These are phyloP conservation scores for Pseudocercospora crystallina DNA, from an alignment of 2,329 filamentous ascomycete genomes.

Conservation along the genomic window DNA sequence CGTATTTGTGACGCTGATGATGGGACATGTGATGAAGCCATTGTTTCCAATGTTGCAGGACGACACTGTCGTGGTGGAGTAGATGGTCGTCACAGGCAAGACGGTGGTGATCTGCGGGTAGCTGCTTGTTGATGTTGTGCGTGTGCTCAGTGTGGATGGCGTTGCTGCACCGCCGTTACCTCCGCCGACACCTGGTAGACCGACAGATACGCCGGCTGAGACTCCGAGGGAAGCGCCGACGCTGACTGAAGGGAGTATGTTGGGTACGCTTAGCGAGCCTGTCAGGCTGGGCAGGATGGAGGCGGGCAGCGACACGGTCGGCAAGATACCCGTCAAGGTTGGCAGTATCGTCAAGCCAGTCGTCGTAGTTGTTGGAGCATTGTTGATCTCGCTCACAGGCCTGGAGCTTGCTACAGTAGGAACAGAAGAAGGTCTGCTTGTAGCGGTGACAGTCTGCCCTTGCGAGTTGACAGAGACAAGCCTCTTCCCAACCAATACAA, in stretches of 20 bases:
- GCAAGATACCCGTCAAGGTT: background rate
- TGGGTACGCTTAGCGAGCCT: background rate
- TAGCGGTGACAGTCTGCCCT: background rate
- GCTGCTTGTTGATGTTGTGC: conserved; percentile 10
- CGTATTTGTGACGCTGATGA: background rate
- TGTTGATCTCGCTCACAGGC: conserved; percentile 4
- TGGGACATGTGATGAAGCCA: conserved; percentile 2
- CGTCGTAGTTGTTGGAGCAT: conserved; percentile 7
- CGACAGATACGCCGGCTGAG: background rate
- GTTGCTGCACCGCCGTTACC: background rate
- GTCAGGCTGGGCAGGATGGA: conserved; percentile 1
- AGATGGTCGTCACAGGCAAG: conserved; percentile 24
- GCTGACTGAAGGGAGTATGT: too few relatives aligned
- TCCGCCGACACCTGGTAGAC: background rate
- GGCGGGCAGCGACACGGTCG: background rate
- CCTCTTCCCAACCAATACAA: conserved; percentile 19
- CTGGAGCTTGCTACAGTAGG: conserved; percentile 13
- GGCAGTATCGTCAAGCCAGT: conserved; percentile 7
- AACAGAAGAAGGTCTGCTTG: conserved; percentile 8
- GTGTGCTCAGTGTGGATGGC: conserved; percentile 5
- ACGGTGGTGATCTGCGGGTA: conserved; percentile 13
- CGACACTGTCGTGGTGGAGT: conserved; percentile 26
- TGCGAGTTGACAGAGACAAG: conserved; percentile 3
- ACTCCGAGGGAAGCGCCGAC: too few relatives aligned
- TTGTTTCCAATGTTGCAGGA: conserved; percentile 19